Conservation (phyloP, 495 filamentous ascomycete species). For the Clavariopsis aquatica region DNA sequence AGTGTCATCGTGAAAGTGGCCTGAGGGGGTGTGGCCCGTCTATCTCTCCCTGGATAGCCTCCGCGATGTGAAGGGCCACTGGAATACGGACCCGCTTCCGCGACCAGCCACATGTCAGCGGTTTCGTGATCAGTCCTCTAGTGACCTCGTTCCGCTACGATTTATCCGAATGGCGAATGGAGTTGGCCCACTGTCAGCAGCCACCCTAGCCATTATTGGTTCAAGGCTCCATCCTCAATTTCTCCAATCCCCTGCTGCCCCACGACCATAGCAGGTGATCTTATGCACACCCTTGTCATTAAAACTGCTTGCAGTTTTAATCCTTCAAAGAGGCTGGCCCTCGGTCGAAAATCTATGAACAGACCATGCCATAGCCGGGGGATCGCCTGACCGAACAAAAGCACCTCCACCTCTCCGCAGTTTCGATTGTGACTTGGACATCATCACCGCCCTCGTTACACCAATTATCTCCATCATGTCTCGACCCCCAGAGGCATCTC, state of each 20-base stretch:
- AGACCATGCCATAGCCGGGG: background rate
- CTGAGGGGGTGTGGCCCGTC: background rate
- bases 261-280: background rate
- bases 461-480: background rate
- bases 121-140: background rate
- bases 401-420: background rate
- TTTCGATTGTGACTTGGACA: background rate
- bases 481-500: background rate
- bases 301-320: background rate
- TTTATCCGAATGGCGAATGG: conserved; percentile 1
- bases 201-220: background rate
- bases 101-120: background rate
- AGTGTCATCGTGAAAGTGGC: background rate
- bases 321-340: background rate
- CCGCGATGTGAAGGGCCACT: background rate
- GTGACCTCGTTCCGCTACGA: background rate
- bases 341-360: background rate
- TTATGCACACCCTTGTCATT: background rate
- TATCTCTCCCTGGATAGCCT: background rate
- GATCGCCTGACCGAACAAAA: background rate
- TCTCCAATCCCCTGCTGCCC: background rate
- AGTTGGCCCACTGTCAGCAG: background rate
- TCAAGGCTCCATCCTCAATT: background rate
- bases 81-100: background rate
- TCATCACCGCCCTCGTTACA: background rate